phyloP scores from a whole-genome alignment of 1,139 yeast genomes.

The Debaryomyces udenii region DNA sequence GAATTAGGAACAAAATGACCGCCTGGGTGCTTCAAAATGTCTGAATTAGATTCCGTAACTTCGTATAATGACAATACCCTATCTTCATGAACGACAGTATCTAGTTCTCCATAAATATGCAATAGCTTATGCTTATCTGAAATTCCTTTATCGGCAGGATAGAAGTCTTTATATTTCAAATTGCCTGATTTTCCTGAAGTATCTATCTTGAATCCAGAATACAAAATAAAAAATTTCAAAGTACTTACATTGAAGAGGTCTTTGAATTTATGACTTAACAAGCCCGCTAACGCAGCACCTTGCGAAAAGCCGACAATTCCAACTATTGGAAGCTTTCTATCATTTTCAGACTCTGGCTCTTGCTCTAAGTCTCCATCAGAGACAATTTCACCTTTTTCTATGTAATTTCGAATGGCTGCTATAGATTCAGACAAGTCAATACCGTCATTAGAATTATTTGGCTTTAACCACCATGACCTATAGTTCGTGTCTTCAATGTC shows the following conservation, averaged over 20 bases:
- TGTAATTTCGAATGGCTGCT: slow-evolving; percentile 32
- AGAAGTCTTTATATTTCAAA: slow-evolving; percentile 29
- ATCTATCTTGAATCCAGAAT: slow-evolving; percentile 73
- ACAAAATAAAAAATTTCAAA: slow-evolving; percentile 70
- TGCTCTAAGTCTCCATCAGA: slow-evolving; percentile 32
- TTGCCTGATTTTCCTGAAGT: slow-evolving; percentile 44
- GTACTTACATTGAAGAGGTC: slow-evolving; percentile 33
- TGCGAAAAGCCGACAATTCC: slow-evolving; percentile 51
- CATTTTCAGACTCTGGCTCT: slow-evolving; percentile 25
- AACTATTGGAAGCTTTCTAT: slow-evolving; percentile 35
- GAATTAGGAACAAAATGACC: slow-evolving; percentile 87
- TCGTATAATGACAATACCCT: slow-evolving; percentile 63
- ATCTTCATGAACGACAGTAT: slow-evolving; percentile 83
- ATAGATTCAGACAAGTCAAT: slow-evolving; percentile 35
- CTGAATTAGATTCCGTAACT: slow-evolving; percentile 47
- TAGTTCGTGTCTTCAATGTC: slow-evolving; percentile 30
- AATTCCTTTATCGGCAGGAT: slow-evolving; percentile 29
- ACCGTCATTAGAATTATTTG: slow-evolving; percentile 23
- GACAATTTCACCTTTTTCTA: slow-evolving; percentile 35
- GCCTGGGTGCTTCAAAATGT: slow-evolving; percentile 71
- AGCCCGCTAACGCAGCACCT: slow-evolving; percentile 55
- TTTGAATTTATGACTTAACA: slow-evolving; percentile 35
- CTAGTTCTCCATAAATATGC: slow-evolving; percentile 85
- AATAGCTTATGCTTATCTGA: slow-evolving; percentile 44
- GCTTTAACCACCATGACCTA: slow-evolving; percentile 46